A percentile compares a stretch with the other conserved stretches of the same genome.
These are phyloP conservation scores for Penicillium sp. DNA, from an alignment of 2,329 filamentous ascomycete species.

Conservation along the genomic window DNA sequence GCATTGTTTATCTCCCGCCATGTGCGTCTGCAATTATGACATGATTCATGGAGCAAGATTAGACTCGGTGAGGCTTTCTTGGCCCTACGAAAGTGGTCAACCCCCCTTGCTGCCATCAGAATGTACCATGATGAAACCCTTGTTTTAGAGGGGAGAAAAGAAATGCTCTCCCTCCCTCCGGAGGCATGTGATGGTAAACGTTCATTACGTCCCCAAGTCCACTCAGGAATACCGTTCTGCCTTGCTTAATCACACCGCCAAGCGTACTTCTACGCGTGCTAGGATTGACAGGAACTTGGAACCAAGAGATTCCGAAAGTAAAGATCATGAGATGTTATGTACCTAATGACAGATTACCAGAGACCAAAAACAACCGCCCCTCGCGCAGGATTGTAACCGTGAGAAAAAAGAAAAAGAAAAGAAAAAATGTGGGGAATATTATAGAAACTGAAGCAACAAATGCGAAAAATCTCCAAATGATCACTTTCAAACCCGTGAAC, in stretches of 20 bases:
- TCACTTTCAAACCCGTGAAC: neutral
- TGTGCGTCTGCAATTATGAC: neutral
- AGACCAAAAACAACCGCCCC: neutral
- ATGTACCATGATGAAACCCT: constrained; percentile 4
- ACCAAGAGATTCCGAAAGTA: neutral
- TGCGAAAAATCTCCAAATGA: neutral
- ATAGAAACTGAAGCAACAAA: neutral
- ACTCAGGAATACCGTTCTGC: neutral
- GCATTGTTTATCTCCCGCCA: neutral
- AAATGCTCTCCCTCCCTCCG: neutral
- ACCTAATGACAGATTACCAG: neutral
- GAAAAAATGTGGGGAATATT: constrained; percentile 4
- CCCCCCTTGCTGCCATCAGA: constrained; percentile 7
- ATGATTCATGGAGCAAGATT: neutral
- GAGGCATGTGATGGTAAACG: neutral
- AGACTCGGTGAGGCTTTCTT: neutral
- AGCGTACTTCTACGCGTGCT: neutral
- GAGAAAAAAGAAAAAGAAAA: neutral
- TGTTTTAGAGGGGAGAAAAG: neutral
- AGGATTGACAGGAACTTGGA: neutral
- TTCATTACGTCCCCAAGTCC: neutral
- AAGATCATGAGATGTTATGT: neutral
- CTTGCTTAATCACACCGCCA: neutral
- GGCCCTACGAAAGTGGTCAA: neutral
- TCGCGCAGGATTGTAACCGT: neutral